Evolutionary conservation across 1,284 basidiomycete species (phyloP), one percentile per base, ranked within the genome.

Genomic region (Tilletia setariae): DNA sequence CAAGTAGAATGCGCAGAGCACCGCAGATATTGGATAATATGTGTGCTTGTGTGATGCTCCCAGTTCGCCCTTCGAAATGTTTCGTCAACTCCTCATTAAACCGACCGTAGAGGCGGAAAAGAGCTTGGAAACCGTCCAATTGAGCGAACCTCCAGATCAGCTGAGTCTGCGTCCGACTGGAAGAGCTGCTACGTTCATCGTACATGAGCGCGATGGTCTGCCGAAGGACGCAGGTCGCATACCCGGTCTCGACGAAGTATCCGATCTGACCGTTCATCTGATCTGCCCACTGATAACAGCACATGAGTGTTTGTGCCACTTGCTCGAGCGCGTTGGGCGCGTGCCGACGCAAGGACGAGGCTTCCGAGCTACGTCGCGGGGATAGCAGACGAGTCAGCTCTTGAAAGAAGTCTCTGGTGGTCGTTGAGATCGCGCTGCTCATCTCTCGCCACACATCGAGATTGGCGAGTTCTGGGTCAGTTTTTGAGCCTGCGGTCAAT

Each of bases 361-460:
- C 56, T 77, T 98, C 95, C 16, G 89, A 74, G 35, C 90, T 88
- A 68, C 94, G 87, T 30, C 90, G 90, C 78, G 92, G 89, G 13
- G 84, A 82, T 81, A 97, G 90, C 80, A 96, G 86, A 81, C 93
- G 91, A 71, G 94, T 90, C 70, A 94, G 88, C 19, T 94, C 89
- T 87, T 92, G 91, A 85, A 96, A 93, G 82, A 98, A 61, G 56
- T 61, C 56, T 6, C 56, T 28, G 9, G 35, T 61, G 0, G 56
- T 61, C 8, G 56, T 32, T 16, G 56, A 61, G 30, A 61, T 61
- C 15, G 56, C 56, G 28, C 56, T 30, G 56, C 56, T 61, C 56
- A 61, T 61, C 56, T 61, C 56, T 35, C 35, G 56, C 56, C 56
- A 61, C 1, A 61, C 56, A 30, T 61, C 56, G 30, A 61, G 28